Evolutionary conservation across 768 basidiomycete genomes (phyloP).

Genomic region (Pisolithus tinctorius): DNA sequence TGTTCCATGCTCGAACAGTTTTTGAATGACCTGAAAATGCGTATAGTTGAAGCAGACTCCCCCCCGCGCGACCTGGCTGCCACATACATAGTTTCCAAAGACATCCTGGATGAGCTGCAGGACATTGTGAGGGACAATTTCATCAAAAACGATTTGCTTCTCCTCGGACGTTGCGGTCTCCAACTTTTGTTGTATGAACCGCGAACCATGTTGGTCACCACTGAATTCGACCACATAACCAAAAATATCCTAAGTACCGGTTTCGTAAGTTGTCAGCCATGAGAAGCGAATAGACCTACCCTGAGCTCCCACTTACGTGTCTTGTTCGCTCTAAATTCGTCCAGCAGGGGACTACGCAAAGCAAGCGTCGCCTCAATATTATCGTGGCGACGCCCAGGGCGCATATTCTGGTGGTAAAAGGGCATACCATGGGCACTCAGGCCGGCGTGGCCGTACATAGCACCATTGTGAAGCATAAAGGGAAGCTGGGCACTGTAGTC

Average conservation of each 20-base stretch:
- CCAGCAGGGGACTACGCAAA: constrained; percentile 66
- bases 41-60: constrained; percentile 7
- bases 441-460: constrained; percentile 37
- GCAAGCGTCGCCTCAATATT: constrained; percentile 28
- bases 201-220: constrained; percentile 94
- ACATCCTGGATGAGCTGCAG: constrained; percentile 83
- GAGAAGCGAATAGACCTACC: constrained; percentile 35
- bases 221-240: constrained; percentile 89
- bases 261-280: neutral
- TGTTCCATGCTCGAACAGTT: constrained; percentile 84
- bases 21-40: constrained; percentile 74
- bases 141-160: constrained; percentile 73
- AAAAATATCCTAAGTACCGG: constrained; percentile 61
- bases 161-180: constrained; percentile 73
- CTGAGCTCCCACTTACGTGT: constrained; percentile 74
- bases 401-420: constrained; percentile 33
- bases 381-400: constrained; percentile 41
- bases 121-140: constrained; percentile 74
- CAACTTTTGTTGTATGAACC: constrained; percentile 89
- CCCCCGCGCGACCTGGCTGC: neutral
- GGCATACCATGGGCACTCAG: constrained; percentile 28
- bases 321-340: constrained; percentile 82
- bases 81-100: constrained; percentile 90
- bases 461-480: constrained; percentile 37
- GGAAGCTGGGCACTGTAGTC: constrained; percentile 46